Base-by-base conservation (phyloP, 176 grass and related monocot species). In the Eragrostis nindensis region DNA sequence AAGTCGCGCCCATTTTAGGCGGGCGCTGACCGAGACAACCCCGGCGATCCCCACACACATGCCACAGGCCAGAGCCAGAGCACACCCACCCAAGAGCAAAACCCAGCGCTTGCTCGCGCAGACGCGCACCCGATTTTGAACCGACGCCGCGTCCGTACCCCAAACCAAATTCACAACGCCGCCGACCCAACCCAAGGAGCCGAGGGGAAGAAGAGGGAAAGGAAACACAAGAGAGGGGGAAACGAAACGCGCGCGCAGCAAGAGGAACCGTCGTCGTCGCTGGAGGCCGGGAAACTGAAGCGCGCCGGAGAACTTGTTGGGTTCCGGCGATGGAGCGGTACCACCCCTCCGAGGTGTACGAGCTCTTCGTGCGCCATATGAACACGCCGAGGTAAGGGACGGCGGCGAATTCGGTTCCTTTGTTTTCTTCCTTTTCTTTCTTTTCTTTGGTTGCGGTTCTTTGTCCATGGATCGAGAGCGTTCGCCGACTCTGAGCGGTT, bases 311-410 rank as follows among this genome's bases (percentile, higher is more conserved):
- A 46, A 66, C 55, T 65, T 42, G 57, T 65, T 42, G 57, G 15
- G 48, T 66, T 75, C 36, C 74, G 68, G 66, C 78, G 38, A 82
- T 85, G 82, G 80, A 91, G 65, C 78, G 78, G 48, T 77, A 42
- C 22, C 78, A 85, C 38, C 83, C 83, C 7, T 89, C 83, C 66
- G 92, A 94, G 76, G 92, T 91, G 42, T 94, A 94, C 63, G 92
- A 94, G 83, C 86, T 86, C 71, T 94, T 94, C 76, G 86, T 94
- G 21, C 81, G 87, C 17, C 92, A 86, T 18, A 94, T 94, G 92
- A 94, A 94, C 92, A 94, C 86, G 1, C 92, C 92, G 19, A 90
- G 88, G 88, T 90, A 44, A 86, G 74, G 6, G 6, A 8, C 15
- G 8, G 3, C 8, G 40, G 22, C 3, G 53, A 22, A 56, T 56